Evolutionary conservation across 169 alveolate species (phyloP).

Genomic region (Plasmodium coatneyi): DNA sequence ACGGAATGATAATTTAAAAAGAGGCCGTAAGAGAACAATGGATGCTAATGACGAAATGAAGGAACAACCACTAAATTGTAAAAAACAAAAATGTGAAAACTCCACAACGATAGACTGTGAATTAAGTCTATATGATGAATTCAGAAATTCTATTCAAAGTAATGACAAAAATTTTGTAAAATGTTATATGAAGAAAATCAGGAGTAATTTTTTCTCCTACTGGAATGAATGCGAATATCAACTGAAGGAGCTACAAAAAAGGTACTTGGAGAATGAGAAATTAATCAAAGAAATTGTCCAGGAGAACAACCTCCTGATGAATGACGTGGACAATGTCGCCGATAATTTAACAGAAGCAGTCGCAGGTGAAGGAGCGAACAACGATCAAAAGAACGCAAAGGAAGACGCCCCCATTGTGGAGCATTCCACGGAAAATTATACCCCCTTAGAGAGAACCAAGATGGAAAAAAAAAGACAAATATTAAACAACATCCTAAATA

Average conservation of each 20-base stretch:
- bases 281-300: slow-evolving; percentile 61
- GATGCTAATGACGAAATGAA: slow-evolving; percentile 5
- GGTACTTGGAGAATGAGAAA: slow-evolving; percentile 55
- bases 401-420: neutral
- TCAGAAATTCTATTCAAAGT: slow-evolving; percentile 15
- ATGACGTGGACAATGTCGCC: neutral
- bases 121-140: slow-evolving; percentile 44
- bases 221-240: slow-evolving; percentile 70
- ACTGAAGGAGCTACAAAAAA: slow-evolving; percentile 22
- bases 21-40: slow-evolving; percentile 27
- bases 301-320: slow-evolving; percentile 39
- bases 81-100: slow-evolving; percentile 39
- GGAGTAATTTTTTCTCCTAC: slow-evolving; percentile 20
- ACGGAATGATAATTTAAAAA: slow-evolving; percentile 9
- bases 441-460: neutral
- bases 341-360: neutral
- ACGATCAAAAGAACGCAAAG: neutral
- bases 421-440: neutral
- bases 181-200: slow-evolving; percentile 43
- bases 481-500: slow-evolving; percentile 47
- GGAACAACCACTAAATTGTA: neutral
- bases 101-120: neutral
- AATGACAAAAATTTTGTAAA: slow-evolving; percentile 33
- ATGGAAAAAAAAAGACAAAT: slow-evolving; percentile 64
- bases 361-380: neutral